Evolutionary conservation across 1,284 basidiomycete genomes (phyloP).

Genomic region (Puccinia polysora): DNA sequence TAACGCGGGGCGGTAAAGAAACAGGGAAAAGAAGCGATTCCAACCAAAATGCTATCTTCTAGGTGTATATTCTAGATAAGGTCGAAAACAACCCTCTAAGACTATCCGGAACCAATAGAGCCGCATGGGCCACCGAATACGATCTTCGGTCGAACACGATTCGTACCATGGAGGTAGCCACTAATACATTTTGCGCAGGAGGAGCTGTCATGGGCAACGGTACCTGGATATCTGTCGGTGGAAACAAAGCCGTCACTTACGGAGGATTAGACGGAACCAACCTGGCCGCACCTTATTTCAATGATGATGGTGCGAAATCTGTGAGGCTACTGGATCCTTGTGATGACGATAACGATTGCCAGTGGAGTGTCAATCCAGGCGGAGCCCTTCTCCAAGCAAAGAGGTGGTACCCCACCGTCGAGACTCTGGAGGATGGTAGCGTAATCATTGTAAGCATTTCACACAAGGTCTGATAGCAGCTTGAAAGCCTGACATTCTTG

Average conservation of each 20-base stretch:
- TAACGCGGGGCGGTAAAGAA: background rate
- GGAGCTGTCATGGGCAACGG: conserved; percentile 53
- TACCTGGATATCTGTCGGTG: conserved; percentile 53
- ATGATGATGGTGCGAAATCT: conserved; percentile 51
- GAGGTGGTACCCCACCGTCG: conserved; percentile 39
- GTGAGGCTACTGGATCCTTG: conserved; percentile 50
- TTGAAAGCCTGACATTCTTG: background rate
- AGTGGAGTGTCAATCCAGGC: conserved; percentile 34
- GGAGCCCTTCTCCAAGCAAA: conserved; percentile 40
- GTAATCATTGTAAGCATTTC: conserved; percentile 31
- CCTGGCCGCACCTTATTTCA: conserved; percentile 48
- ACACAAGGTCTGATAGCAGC: background rate
- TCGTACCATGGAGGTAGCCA: conserved; percentile 46
- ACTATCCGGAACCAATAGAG: conserved; percentile 42
- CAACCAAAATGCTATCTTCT: background rate
- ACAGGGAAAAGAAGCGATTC: background rate
- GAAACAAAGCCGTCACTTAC: conserved; percentile 52
- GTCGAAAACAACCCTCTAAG: conserved; percentile 52
- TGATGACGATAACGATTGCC: conserved; percentile 42
- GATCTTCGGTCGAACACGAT: conserved; percentile 33
- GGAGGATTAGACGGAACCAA: conserved; percentile 47
- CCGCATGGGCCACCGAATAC: conserved; percentile 45
- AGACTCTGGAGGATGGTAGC: conserved; percentile 41
- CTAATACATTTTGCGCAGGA: conserved; percentile 54
- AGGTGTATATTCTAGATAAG: conserved; percentile 55